Percentiles rank a stretch among this genome's conserved stretches.
Conservation (phyloP, 805 yeast species). For the Wickerhamomyces kurtzmanii region DNA sequence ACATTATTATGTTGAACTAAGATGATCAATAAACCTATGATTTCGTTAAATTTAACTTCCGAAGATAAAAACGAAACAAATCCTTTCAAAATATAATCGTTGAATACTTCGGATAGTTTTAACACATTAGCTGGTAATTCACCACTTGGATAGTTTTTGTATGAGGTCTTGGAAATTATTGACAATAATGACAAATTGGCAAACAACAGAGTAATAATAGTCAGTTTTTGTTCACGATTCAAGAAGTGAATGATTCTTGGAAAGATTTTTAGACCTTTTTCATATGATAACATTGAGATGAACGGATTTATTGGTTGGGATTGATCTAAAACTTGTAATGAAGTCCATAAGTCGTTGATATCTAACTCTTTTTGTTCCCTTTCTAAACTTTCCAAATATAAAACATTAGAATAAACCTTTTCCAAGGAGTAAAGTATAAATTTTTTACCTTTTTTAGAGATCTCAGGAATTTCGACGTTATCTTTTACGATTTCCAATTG, state of each 20-base stretch:
- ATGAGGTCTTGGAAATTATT: conserved; percentile 72
- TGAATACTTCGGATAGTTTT: conserved; percentile 68
- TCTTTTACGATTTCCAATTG: conserved; percentile 57
- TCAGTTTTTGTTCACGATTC: conserved; percentile 63
- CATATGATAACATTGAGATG: conserved; percentile 70
- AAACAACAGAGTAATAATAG: conserved; percentile 69
- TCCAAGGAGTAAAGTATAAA: conserved; percentile 65
- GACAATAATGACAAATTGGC: conserved; percentile 72
- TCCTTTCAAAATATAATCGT: conserved; percentile 72
- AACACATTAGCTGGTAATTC: conserved; percentile 42
- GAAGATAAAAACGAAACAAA: conserved; percentile 70
- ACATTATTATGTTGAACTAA: conserved; percentile 64
- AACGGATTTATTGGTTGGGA: conserved; percentile 50
- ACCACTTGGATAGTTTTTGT: conserved; percentile 47
- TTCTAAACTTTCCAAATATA: conserved; percentile 69
- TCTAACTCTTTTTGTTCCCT: conserved; percentile 43
- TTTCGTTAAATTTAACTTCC: conserved; percentile 71
- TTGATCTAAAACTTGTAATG: conserved; percentile 63
- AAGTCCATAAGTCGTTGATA: conserved; percentile 57
- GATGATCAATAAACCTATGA: conserved; percentile 64
- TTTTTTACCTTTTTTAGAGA: conserved; percentile 27
- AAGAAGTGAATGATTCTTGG: conserved; percentile 84
- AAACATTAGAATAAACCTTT: conserved; percentile 63
- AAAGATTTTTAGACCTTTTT: conserved; percentile 82
- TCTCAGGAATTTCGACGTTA: conserved; percentile 29